Base-by-base conservation (phyloP, 257 asterid species). In the Henckelia pumila region DNA sequence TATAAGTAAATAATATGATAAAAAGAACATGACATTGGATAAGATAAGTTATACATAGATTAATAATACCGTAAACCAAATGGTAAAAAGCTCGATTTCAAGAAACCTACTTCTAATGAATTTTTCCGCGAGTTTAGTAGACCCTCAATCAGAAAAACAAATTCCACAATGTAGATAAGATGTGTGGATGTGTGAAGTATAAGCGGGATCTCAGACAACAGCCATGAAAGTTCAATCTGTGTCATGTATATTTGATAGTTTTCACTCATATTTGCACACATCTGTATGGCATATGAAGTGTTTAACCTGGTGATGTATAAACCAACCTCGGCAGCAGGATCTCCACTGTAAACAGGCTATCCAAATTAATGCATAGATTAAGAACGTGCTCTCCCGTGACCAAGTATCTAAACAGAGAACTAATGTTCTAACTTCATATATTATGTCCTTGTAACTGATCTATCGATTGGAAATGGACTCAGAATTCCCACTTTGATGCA, bases 381-480 rank as follows among this genome's bases (percentile, higher is more conserved):
- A 44, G 52, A 19, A 44, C 52, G 14, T 44, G 52, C n/a, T 44
- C 52, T 6, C 52, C 52, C 3, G n/a, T n/a, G 14, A 44, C 5
- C 20, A 47, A 47, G 53, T 16, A 47, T 16, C 53, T 4, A 47
- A 47, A 47, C 53, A 47, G 19, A 14, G 19, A 16, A 6, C 7
- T 14, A 47, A 47, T 47, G 53, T 47, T 47, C 53, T 47, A 14
- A 2, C 53, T 47, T 47, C 20, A 1, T 47, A 47, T 47, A 16
- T 47, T 37, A 76, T 40, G 74, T 68, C 71, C 73, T 65, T 64
- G 85, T 71, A 78, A 40, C 66, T 6, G 85, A 74, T 75, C 56
- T 71, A 17, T 81, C 87, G 71, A 75, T 75, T 8, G 99, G 96
- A 75, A 84, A 93, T 71, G 97, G 90, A 76, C 89, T 86, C 58